A percentile compares a stretch with the other conserved stretches of the same genome.
phyloP scores from a whole-genome alignment of 163 green algal genomes.

The Chloromonas sp. region DNA sequence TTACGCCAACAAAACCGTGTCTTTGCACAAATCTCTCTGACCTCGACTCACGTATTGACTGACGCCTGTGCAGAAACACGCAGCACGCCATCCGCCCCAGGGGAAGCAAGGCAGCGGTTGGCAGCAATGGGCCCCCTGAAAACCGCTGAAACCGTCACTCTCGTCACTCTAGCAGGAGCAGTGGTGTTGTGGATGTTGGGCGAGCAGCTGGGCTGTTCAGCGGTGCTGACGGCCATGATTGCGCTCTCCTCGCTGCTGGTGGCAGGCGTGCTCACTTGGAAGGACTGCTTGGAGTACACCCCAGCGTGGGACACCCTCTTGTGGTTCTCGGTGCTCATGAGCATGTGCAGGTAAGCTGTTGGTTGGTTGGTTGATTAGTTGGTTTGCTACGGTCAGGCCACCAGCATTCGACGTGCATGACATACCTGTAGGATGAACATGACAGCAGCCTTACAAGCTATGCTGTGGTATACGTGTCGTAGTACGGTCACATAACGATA shows the following conservation, averaged over 20 bases:
- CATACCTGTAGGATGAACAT: no score
- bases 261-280: conserved; percentile 83
- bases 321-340: conserved; percentile 23
- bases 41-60: no score
- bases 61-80: conserved; percentile 32
- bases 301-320: conserved; percentile 5
- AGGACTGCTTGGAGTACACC: conserved; percentile 63
- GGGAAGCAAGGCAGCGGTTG: conserved; percentile 55
- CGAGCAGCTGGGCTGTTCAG: conserved; percentile 59
- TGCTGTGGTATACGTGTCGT: no score
- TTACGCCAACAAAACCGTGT: no score
- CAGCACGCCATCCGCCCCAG: conserved; percentile 66
- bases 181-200: conserved; percentile 75
- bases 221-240: conserved; percentile 82
- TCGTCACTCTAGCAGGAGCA: conserved; percentile 17
- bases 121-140: conserved; percentile 76
- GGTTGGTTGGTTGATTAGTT: no score
- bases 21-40: no score
- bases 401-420: no score
- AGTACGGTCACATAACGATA: no score
- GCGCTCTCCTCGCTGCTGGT: conserved; percentile 79
- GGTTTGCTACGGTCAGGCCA: no score
- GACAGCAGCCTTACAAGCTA: no score
- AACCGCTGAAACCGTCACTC: conserved; percentile 74
- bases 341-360: conserved; percentile 12